These are phyloP conservation scores for Volvox carteri DNA, from an alignment of 163 green algal species.

Conservation along the genomic window DNA sequence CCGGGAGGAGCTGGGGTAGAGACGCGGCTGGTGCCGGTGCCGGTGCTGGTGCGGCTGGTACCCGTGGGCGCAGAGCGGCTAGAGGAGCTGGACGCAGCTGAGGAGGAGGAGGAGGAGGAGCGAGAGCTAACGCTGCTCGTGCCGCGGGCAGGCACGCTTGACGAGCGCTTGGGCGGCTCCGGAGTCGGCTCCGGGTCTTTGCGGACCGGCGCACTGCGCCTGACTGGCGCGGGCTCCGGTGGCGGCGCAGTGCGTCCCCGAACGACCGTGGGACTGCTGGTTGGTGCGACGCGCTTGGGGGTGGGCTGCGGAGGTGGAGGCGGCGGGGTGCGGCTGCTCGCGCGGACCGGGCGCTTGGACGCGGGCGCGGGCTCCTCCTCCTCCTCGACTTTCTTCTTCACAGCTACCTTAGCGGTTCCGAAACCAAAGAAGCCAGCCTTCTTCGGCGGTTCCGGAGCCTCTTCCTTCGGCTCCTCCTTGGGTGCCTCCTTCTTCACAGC, in stretches of 20 bases:
- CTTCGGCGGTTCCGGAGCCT: neutral
- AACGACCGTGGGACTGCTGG: neutral
- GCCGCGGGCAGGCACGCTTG: neutral
- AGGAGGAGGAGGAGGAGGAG: neutral
- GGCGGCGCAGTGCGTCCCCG: neutral
- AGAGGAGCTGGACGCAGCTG: neutral
- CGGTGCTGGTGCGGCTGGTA: neutral
- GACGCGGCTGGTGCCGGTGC: neutral
- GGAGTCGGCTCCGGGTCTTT: neutral
- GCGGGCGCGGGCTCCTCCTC: slow-evolving; percentile 26
- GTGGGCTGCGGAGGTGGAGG: neutral
- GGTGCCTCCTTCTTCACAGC: slow-evolving; percentile 31
- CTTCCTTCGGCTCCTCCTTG: neutral
- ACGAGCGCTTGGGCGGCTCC: slow-evolving; percentile 7
- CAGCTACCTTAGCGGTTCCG: neutral
- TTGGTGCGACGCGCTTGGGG: neutral
- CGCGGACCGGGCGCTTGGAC: slow-evolving; percentile 14
- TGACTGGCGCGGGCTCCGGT: neutral
- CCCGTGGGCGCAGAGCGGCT: neutral
- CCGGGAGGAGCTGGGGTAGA: neutral
- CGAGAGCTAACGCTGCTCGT: slow-evolving; percentile 15
- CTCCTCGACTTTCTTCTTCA: slow-evolving; percentile 14
- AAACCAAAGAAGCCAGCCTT: slow-evolving; percentile 25
- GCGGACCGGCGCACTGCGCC: neutral
- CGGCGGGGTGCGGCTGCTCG: neutral